Evolutionary conservation across 176 grass and related monocot species (phyloP).

Genomic region (Carex pumila): DNA sequence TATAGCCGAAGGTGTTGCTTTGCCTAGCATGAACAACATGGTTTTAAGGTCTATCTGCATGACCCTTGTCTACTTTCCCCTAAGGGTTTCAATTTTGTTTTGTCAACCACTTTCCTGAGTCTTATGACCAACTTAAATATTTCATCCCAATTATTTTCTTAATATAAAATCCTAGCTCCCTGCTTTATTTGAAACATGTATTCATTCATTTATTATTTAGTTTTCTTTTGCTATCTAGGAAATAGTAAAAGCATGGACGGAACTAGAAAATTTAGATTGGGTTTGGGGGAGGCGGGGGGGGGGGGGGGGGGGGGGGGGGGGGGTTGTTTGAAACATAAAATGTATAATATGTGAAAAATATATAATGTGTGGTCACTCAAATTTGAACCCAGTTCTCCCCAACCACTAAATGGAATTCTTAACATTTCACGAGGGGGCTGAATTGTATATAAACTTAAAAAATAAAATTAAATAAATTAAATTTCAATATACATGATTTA

Average conservation of each 20-base stretch:
- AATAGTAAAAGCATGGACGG: not conserved
- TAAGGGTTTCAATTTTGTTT: slow-evolving; percentile 6
- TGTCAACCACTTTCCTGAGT: not conserved
- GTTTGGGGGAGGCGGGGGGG: too few species aligned
- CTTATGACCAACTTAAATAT: not conserved
- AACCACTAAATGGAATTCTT: too few species aligned
- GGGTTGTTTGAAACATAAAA: too few species aligned
- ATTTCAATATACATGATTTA: too few species aligned
- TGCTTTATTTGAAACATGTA: not conserved
- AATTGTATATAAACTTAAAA: too few species aligned
- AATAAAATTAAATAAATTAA: too few species aligned
- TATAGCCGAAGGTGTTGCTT: slow-evolving; percentile 89
- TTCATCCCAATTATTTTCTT: not conserved
- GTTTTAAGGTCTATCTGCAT: slow-evolving; percentile 54
- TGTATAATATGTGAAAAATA: too few species aligned
- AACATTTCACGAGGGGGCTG: too few species aligned
- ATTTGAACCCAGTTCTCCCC: too few species aligned
- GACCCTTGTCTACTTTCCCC: not conserved
- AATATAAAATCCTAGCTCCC: not conserved
- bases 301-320: too few species aligned
- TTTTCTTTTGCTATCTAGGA: not conserved
- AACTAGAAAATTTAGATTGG: too few species aligned
- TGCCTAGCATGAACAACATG: slow-evolving; percentile 99
- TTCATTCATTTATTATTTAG: not conserved
- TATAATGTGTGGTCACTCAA: too few species aligned